These are phyloP conservation scores for Trapa incisa DNA, from an alignment of 345 rosid genomes.

Conservation along the genomic window DNA sequence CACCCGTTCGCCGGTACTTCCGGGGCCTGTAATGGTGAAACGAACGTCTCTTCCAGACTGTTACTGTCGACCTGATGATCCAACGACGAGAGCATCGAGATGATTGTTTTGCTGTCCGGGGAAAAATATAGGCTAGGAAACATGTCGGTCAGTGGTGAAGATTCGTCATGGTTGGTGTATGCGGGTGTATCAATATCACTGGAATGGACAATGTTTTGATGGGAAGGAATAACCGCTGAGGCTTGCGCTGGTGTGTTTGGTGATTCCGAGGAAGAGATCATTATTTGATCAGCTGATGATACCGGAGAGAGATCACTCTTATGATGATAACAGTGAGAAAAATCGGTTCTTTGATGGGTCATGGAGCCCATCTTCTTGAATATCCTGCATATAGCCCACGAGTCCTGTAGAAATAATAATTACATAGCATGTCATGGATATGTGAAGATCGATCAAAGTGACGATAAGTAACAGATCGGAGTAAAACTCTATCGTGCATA, in stretches of 20 bases:
- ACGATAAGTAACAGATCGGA: no score
- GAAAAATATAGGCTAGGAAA: conserved; percentile 1
- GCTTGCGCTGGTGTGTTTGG: neutral
- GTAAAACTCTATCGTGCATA: neutral
- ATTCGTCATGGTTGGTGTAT: neutral
- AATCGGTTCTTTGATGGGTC: conserved; percentile 48
- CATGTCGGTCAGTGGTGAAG: neutral
- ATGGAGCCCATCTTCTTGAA: conserved; percentile 72
- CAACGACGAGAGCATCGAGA: neutral
- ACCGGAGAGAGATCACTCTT: neutral
- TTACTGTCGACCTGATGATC: neutral
- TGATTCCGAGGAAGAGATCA: neutral
- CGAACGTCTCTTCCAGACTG: neutral
- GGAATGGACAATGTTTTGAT: neutral
- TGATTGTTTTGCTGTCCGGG: neutral
- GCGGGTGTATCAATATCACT: neutral
- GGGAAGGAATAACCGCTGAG: neutral
- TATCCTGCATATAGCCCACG: conserved; percentile 94
- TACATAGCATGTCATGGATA: neutral
- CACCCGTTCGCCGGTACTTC: neutral
- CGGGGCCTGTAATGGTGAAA: conserved; percentile 2
- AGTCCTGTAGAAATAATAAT: conserved; percentile 36
- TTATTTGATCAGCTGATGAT: neutral
- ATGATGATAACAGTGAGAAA: neutral
- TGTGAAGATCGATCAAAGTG: neutral